A percentile compares a stretch with the other conserved stretches of the same genome.
Conservation (phyloP, 2,329 filamentous ascomycete genomes). For the Ceratocystis smalleyi region DNA sequence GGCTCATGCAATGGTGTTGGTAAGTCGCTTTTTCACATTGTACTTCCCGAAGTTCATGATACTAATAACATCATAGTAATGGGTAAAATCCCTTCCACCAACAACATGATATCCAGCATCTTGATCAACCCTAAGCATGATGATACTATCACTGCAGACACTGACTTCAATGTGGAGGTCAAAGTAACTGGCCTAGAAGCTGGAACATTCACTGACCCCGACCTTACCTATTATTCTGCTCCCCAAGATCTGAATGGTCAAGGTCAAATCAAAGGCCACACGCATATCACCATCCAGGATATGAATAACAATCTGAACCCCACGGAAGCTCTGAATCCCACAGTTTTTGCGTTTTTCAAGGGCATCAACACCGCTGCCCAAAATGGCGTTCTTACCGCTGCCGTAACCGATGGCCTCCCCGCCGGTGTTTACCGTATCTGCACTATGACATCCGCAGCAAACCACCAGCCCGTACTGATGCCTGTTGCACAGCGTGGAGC, state of each 20-base stretch:
- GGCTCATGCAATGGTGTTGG: conserved; percentile 51
- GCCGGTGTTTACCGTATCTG: conserved; percentile 50
- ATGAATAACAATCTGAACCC: conserved; percentile 37
- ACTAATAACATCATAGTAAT: conserved; percentile 29
- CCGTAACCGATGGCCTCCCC: conserved; percentile 42
- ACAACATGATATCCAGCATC: conserved; percentile 42
- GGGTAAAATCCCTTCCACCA: conserved; percentile 42
- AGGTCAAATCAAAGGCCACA: conserved; percentile 42
- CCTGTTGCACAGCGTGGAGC: conserved; percentile 51
- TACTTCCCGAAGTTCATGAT: conserved; percentile 7
- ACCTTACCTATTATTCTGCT: conserved; percentile 44
- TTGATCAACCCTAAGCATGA: conserved; percentile 38
- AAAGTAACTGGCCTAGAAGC: conserved; percentile 38
- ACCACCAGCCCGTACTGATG: conserved; percentile 53
- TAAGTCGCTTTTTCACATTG: conserved; percentile 25
- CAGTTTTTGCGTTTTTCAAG: conserved; percentile 47
- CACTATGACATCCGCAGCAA: conserved; percentile 46
- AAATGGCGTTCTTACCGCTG: conserved; percentile 36
- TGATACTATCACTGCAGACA: conserved; percentile 31
- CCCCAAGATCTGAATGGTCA: conserved; percentile 36
- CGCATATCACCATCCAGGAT: conserved; percentile 43
- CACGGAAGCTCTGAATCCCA: conserved; percentile 35
- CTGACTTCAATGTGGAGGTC: conserved; percentile 38
- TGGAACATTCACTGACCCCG: conserved; percentile 46
- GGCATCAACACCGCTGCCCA: conserved; percentile 47